Conservation (phyloP, 768 basidiomycete genomes). For the Rhodotorula babjevae region DNA sequence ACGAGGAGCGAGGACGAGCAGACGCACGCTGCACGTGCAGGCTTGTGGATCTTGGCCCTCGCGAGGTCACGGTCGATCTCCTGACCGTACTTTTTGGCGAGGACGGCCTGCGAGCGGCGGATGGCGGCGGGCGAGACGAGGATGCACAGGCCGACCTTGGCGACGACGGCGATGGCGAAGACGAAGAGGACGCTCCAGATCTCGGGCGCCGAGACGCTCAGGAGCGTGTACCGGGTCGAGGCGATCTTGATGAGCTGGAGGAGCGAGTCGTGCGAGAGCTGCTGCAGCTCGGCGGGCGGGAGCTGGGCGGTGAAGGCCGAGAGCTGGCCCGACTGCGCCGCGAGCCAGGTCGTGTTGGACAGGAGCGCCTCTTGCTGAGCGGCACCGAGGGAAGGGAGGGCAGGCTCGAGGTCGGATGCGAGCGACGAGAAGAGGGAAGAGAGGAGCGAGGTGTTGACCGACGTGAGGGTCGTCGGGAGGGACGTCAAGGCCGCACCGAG, state of each 20-base stretch:
- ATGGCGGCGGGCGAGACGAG: not conserved
- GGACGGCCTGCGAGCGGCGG: not conserved
- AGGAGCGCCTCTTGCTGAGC: not conserved
- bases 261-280: not conserved
- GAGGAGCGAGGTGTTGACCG: not conserved
- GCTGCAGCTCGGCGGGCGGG: not conserved
- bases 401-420: not conserved
- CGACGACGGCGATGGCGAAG: not conserved
- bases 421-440: not conserved
- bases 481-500: not conserved
- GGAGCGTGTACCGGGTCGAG: not conserved
- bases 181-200: not conserved
- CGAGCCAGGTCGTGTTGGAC: constrained; percentile 4
- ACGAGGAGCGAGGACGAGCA: fast-evolving
- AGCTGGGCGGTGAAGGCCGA: not conserved
- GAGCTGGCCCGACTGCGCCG: not conserved
- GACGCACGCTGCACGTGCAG: constrained; percentile 9
- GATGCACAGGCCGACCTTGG: not conserved
- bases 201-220: constrained; percentile 4
- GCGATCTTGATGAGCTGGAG: not conserved
- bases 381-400: not conserved
- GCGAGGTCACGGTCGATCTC: not conserved
- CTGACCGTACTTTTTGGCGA: not conserved
- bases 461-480: not conserved
- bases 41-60: not conserved